These are phyloP conservation scores for Carnegiea gigantea DNA, from an alignment of 179 eudicot species.

Conservation along the genomic window DNA sequence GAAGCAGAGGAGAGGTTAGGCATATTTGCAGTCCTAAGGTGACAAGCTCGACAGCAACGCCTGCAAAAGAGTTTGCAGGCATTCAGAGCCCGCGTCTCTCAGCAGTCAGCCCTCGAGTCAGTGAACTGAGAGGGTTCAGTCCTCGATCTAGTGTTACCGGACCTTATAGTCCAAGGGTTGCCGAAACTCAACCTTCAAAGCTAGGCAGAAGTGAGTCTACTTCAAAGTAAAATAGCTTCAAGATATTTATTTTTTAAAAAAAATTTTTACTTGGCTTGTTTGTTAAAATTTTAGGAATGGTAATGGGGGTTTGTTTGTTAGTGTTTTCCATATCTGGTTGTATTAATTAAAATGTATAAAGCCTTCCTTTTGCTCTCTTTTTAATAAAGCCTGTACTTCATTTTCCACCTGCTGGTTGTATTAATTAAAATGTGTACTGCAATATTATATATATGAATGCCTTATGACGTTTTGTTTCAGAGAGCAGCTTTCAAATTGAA, in stretches of 20 bases:
- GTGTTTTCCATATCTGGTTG: constrained; percentile 14
- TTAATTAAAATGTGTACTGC: background rate
- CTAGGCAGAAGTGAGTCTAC: constrained; percentile 53
- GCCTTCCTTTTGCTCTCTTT: constrained; percentile 12
- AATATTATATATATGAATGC: constrained; percentile 15
- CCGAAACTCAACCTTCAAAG: constrained; percentile 44
- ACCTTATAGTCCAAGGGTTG: constrained; percentile 48
- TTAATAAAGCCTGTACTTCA: constrained; percentile 19
- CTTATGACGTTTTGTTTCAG: constrained; percentile 4
- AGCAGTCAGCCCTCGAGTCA: constrained; percentile 61
- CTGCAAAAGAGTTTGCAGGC: constrained; percentile 40
- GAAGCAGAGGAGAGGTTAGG: constrained; percentile 87
- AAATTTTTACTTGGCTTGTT: constrained; percentile 15
- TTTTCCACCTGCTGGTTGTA: background rate
- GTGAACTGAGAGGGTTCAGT: constrained; percentile 47
- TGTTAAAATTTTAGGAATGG: constrained; percentile 13
- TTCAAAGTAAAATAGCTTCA: constrained; percentile 17
- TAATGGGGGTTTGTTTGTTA: constrained; percentile 16
- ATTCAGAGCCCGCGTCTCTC: constrained; percentile 49
- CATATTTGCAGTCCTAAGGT: constrained; percentile 64
- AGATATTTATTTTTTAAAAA: background rate
- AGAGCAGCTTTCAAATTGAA: background rate
- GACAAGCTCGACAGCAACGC: constrained; percentile 71
- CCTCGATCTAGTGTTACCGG: constrained; percentile 40
- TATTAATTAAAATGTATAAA: constrained; percentile 28